Percentiles rank a stretch among this genome's conserved stretches.
Conservation (phyloP, 176 grass and related monocot genomes). For the Thinopyrum elongatum region DNA sequence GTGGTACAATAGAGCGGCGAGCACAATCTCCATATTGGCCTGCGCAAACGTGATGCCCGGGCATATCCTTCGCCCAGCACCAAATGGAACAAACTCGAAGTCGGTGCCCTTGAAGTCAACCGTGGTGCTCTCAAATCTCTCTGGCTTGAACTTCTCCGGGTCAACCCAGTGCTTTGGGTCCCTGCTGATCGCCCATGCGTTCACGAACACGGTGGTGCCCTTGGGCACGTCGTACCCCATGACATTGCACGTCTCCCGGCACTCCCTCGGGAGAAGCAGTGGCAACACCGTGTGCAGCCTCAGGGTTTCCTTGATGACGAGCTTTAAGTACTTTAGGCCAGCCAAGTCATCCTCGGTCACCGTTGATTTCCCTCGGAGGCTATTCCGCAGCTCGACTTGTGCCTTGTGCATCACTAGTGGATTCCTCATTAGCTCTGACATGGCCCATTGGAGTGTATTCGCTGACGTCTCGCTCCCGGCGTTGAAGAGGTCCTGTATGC, state of each 20-base stretch:
- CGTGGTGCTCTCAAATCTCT: constrained; percentile 15
- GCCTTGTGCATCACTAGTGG: constrained; percentile 23
- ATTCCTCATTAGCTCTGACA: constrained; percentile 35
- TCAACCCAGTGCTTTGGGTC: constrained; percentile 30
- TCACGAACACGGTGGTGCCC: constrained; percentile 26
- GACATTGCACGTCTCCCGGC: constrained; percentile 15
- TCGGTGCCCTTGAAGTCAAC: constrained; percentile 23
- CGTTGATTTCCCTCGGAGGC: not conserved
- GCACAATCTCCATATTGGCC: constrained; percentile 1
- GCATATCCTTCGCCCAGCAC: constrained; percentile 44
- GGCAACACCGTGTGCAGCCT: constrained; percentile 39
- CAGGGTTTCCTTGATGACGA: constrained; percentile 45
- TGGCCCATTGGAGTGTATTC: constrained; percentile 17
- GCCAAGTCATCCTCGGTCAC: constrained; percentile 32
- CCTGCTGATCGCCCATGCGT: constrained; percentile 41
- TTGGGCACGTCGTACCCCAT: constrained; percentile 30
- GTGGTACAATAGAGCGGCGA: constrained; percentile 31
- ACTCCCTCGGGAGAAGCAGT: constrained; percentile 28
- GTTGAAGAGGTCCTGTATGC: constrained; percentile 26
- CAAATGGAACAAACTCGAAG: constrained; percentile 38
- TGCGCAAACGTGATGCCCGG: constrained; percentile 12
- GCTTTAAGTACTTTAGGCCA: constrained; percentile 34
- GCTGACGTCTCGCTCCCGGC: constrained; percentile 39
- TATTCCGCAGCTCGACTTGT: constrained; percentile 18
- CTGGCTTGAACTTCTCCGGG: constrained; percentile 24